Evolutionary conservation across 1,139 yeast species (phyloP), one percentile per base, ranked within the genome.

Genomic region (Diutina neorugosa): DNA sequence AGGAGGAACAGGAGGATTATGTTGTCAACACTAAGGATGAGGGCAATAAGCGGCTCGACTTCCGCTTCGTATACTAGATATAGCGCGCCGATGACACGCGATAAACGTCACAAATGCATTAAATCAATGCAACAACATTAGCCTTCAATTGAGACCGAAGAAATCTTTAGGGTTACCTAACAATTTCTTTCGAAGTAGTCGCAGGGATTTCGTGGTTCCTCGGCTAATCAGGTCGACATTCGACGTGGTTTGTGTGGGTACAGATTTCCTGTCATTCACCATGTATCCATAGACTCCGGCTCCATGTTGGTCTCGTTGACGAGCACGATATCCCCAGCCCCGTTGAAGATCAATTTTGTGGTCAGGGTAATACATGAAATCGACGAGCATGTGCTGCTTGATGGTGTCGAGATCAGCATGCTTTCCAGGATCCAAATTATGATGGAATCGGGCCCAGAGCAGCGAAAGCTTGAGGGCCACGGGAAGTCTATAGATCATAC

Each of bases 21-120:
- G 61, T 72, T 40, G 56, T 57, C 4, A 69, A 61, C 14, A 74
- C 81, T 6, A 67, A 61, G 0, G 83, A 81, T 58, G 65, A 63
- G 50, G 87, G 87, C 12, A 80, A 77, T 58, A 73, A 74, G 61
- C 65, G 86, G 43, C 65, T 82, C 48, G 84, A 83, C 61, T 82
- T 81, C 55, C 63, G 64, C 51, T 72, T 71, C 56, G 63, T 56
- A 34, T 57, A 57, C 25, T 59, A 51, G 37, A 31, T 31, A 11
- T 4, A 23, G 25, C 25, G 6, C 25, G 25, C 25, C 7, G 25
- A 23, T 23, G 25, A 23, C 25, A 4, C 7, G 25, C 25, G 7
- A 23, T 23, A 23, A 4, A 4, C 4, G 25, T 23, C 25, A 23
- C 25, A 7, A 23, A 23, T 23, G 7, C 6, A 23, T 23, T 23